These are phyloP conservation scores for Mucor lusitanicus DNA, from an alignment of 371 early-diverging fungal genomes.

Conservation along the genomic window DNA sequence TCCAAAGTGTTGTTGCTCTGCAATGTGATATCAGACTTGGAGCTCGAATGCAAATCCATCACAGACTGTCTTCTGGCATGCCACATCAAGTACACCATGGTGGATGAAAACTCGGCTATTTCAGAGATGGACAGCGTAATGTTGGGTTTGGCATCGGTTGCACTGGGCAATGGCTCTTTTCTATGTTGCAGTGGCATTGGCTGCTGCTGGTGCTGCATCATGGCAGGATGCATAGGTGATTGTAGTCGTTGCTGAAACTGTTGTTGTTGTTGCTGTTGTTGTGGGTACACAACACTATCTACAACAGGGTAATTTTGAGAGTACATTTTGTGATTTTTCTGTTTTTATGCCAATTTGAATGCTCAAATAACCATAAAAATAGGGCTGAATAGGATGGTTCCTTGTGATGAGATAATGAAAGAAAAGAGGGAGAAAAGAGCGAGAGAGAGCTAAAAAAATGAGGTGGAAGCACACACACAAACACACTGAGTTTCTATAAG, in stretches of 20 bases:
- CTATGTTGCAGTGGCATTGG: background rate
- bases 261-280: background rate
- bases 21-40: slow-evolving; percentile 10
- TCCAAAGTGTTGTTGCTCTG: slow-evolving; percentile 9
- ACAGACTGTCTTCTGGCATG: slow-evolving; percentile 50
- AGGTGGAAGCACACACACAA: background rate
- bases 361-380: background rate
- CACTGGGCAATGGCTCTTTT: slow-evolving; percentile 33
- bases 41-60: slow-evolving; percentile 33
- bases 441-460: background rate
- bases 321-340: slow-evolving; percentile 4
- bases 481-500: background rate
- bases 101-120: slow-evolving; percentile 62
- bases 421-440: background rate
- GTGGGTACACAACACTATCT: slow-evolving; percentile 2
- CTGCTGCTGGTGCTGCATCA: background rate
- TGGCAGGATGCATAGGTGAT: slow-evolving; percentile 1
- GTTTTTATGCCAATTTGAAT: background rate
- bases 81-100: slow-evolving; percentile 67
- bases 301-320: slow-evolving; percentile 9
- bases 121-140: slow-evolving; percentile 34
- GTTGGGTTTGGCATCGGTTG: slow-evolving; percentile 29
- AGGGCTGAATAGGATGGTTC: background rate
- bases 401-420: background rate
- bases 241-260: slow-evolving; percentile 1